Percentiles rank a stretch among this genome's conserved stretches.
Evolutionary conservation across 2,329 filamentous ascomycete species (phyloP).

Genomic region (Epichloe coenophiala): DNA sequence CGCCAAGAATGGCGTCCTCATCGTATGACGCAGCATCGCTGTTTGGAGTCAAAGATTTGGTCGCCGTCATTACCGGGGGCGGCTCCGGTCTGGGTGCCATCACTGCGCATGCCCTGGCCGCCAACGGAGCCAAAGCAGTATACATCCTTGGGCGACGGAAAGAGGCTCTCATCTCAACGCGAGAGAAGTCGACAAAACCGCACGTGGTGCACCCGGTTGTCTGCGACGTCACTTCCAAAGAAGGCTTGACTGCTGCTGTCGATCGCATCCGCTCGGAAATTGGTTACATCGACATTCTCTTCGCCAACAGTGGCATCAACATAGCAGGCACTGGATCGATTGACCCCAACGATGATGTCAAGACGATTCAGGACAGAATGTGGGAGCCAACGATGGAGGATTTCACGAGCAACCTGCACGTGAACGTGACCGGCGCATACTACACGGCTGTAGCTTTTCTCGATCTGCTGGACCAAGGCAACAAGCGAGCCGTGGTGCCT

Average conservation of each 20-base stretch:
- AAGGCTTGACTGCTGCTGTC: conserved; percentile 45
- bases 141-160: conserved; percentile 27
- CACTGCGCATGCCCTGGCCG: conserved; percentile 31
- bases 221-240: conserved; percentile 30
- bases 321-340: background rate
- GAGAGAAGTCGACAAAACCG: conserved; percentile 7
- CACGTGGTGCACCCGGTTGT: conserved; percentile 22
- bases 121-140: conserved; percentile 19
- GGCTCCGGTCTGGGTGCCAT: conserved; percentile 42
- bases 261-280: conserved; percentile 38
- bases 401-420: conserved; percentile 44
- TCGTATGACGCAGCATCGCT: conserved; percentile 16
- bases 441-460: conserved; percentile 43
- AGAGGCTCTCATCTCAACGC: conserved; percentile 16
- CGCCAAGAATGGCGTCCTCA: conserved; percentile 5
- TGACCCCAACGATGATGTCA: conserved; percentile 1
- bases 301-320: conserved; percentile 43
- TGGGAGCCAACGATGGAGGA: conserved; percentile 31
- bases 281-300: conserved; percentile 48
- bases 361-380: conserved; percentile 7
- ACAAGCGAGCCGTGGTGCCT: conserved; percentile 17
- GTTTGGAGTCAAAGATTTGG: conserved; percentile 40
- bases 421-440: conserved; percentile 36
- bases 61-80: conserved; percentile 45
- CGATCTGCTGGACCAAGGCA: conserved; percentile 39